Evolutionary conservation across 345 rosid species (phyloP).

Genomic region (Bruguiera sexangula): DNA sequence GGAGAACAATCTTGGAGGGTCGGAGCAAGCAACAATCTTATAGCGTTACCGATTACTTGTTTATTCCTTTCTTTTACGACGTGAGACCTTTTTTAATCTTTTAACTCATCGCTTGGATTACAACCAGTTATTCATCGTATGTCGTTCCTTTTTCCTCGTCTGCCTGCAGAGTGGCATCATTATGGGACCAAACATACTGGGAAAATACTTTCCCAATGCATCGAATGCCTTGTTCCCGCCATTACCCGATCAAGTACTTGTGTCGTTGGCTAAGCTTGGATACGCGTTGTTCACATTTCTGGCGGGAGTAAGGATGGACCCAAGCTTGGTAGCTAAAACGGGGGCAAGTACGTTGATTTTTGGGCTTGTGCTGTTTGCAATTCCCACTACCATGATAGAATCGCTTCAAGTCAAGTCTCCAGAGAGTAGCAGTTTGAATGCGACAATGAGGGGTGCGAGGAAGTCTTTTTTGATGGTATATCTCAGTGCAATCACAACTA

Average conservation of each 20-base stretch:
- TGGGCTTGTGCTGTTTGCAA: neutral
- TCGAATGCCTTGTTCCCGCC: conserved; percentile 20
- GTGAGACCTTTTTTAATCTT: no score
- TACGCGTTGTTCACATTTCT: conserved; percentile 30
- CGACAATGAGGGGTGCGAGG: no score
- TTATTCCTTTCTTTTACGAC: no score
- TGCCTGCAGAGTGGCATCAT: conserved; percentile 30
- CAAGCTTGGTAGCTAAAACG: conserved; percentile 10
- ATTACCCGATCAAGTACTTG: conserved; percentile 1
- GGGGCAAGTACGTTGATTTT: conserved; percentile 17
- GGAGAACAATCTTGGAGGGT: no score
- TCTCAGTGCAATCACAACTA: neutral
- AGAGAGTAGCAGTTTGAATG: no score
- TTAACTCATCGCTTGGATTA: no score
- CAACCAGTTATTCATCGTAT: no score
- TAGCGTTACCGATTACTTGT: no score
- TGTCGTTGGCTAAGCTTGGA: conserved; percentile 22
- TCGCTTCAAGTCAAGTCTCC: neutral
- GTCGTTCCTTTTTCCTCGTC: neutral
- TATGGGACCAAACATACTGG: conserved; percentile 25
- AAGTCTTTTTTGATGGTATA: neutral
- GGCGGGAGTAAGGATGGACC: conserved; percentile 33
- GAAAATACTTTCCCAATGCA: conserved; percentile 8
- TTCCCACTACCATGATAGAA: neutral
- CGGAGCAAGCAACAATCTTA: no score